Conservation (phyloP, 768 basidiomycete species). For the Naematelia aurantialba region DNA sequence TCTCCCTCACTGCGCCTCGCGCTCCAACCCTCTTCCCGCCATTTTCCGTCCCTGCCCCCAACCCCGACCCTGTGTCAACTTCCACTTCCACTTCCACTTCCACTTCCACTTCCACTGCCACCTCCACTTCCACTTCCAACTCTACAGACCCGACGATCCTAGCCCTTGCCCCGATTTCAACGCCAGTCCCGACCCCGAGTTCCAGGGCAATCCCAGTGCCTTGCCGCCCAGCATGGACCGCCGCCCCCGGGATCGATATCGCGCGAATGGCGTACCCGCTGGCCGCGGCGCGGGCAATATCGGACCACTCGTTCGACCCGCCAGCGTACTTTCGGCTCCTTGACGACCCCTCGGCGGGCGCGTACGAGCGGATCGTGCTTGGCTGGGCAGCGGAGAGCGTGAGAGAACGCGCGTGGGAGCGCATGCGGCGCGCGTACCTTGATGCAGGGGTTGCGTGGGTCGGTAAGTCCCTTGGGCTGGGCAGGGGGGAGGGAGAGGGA, state of each 20-base stretch:
- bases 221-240: background rate
- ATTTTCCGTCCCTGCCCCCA: background rate
- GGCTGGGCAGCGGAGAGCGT: conserved; percentile 24
- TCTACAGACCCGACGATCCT: too few relatives aligned
- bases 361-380: conserved; percentile 29
- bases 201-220: too few relatives aligned
- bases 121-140: too few relatives aligned
- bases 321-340: conserved; percentile 21
- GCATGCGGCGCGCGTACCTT: conserved; percentile 31
- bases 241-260: conserved; percentile 6
- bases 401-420: conserved; percentile 34
- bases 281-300: conserved; percentile 4
- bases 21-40: conserved; percentile 1
- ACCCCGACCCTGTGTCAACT: background rate
- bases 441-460: conserved; percentile 19
- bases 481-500: background rate
- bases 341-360: background rate
- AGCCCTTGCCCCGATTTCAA: too few relatives aligned
- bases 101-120: too few relatives aligned
- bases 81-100: too few relatives aligned
- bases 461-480: conserved; percentile 10
- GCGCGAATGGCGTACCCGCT: conserved; percentile 5
- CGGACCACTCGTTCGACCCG: conserved; percentile 27
- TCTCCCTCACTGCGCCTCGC: conserved; percentile 12
- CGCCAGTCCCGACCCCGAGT: too few relatives aligned